Percentiles rank a stretch among this genome's conserved stretches.
Conservation (phyloP, 75 land plant species). For the Selaginella moellendorffii region DNA sequence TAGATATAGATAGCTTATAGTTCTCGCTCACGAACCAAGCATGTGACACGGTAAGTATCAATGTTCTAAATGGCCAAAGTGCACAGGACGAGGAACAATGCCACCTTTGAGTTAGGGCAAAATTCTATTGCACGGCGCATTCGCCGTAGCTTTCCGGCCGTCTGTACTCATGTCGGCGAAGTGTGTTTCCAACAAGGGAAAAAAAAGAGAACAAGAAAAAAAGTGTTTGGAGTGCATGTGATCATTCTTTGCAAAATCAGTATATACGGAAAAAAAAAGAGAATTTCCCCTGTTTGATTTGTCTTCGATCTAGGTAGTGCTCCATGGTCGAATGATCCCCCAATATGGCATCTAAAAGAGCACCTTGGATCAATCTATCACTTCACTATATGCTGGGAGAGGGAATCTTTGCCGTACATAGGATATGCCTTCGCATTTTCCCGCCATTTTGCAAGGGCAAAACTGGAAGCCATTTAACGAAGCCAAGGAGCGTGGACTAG, state of each 20-base stretch:
- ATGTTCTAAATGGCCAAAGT: background rate
- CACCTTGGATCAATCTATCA: too few species aligned
- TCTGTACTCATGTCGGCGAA: too few species aligned
- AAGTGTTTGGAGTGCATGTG: background rate
- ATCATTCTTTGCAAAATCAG: background rate
- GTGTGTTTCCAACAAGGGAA: background rate
- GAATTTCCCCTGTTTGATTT: too few species aligned
- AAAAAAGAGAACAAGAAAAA: background rate
- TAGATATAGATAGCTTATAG: background rate
- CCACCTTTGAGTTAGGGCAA: background rate
- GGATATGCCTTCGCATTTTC: too few species aligned
- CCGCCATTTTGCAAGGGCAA: too few species aligned
- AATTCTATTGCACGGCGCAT: too few species aligned
- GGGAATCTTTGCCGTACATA: too few species aligned
- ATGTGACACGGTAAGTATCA: background rate
- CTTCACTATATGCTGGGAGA: too few species aligned
- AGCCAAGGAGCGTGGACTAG: too few species aligned
- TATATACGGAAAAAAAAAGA: too few species aligned
- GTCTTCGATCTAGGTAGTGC: slow-evolving; percentile 1
- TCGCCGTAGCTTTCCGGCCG: too few species aligned
- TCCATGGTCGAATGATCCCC: background rate
- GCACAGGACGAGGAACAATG: background rate
- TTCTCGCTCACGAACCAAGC: background rate
- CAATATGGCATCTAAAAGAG: background rate
- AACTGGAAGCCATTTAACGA: too few species aligned